phyloP scores from a whole-genome alignment of 768 basidiomycete genomes.

The Lyophyllum atratum region DNA sequence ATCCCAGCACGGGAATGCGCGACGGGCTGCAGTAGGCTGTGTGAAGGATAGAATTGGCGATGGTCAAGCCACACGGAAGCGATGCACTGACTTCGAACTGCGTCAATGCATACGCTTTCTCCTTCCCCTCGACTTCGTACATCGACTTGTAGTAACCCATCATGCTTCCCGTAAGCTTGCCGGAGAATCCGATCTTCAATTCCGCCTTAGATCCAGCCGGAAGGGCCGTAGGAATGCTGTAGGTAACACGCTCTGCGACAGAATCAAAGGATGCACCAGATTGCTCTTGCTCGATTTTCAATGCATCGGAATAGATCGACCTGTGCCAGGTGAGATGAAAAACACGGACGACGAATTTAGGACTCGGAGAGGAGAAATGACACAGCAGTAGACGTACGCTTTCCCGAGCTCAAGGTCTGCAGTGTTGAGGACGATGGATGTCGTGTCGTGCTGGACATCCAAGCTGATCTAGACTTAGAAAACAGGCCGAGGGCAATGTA shows the following conservation, averaged over 20 bases:
- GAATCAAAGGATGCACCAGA: constrained; percentile 56
- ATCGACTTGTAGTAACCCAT: constrained; percentile 80
- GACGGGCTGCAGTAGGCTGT: constrained; percentile 83
- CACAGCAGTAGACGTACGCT: constrained; percentile 36
- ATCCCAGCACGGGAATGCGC: constrained; percentile 90
- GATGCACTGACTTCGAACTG: constrained; percentile 72
- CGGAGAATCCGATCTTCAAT: constrained; percentile 70
- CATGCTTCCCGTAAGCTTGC: constrained; percentile 70
- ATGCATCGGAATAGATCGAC: constrained; percentile 55
- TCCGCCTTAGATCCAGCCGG: constrained; percentile 70
- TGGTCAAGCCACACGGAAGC: neutral
- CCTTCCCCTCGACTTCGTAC: constrained; percentile 63
- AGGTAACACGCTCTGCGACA: constrained; percentile 62
- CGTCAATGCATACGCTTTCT: constrained; percentile 75
- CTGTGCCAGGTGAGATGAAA: constrained; percentile 18
- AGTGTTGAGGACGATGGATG: constrained; percentile 65
- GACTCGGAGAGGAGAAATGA: neutral
- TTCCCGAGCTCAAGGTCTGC: constrained; percentile 58
- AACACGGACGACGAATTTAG: neutral
- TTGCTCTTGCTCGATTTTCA: constrained; percentile 47
- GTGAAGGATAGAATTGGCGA: constrained; percentile 1
- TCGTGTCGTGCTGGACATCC: constrained; percentile 62
- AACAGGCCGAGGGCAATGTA: neutral
- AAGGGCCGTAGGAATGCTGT: constrained; percentile 59
- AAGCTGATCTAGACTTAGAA: constrained; percentile 44